Conservation (phyloP, 2,329 filamentous ascomycete species). For the Calonectria pteridis region DNA sequence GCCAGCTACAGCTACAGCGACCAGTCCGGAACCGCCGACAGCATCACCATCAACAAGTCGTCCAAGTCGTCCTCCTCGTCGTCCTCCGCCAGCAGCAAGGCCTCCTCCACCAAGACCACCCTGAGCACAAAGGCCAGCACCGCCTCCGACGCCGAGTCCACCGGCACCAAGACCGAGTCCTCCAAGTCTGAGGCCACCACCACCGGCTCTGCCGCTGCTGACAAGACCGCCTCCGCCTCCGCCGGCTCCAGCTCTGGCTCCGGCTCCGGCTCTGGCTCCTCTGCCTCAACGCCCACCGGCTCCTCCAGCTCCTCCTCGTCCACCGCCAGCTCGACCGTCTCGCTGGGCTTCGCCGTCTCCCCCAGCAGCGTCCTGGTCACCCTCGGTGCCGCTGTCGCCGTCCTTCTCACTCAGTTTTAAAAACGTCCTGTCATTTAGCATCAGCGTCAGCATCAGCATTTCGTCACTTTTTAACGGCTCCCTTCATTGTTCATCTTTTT, state of each 20-base stretch:
- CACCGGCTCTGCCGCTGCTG: not conserved
- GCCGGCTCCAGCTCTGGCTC: not conserved
- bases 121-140: not conserved
- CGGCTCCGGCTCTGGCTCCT: not conserved
- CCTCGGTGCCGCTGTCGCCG: not conserved
- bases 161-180: not conserved
- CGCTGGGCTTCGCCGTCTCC: not conserved
- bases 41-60: slow-evolving; percentile 40
- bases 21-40: slow-evolving; percentile 39
- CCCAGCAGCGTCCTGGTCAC: slow-evolving; percentile 3
- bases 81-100: not conserved
- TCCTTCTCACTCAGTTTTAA: not conserved
- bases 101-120: not conserved
- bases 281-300: not conserved
- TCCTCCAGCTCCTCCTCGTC: not conserved
- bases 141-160: not conserved
- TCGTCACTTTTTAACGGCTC: no score
- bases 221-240: not conserved
- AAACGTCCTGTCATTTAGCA: no score
- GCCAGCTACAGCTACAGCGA: slow-evolving; percentile 51
- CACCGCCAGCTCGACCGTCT: not conserved
- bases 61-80: not conserved
- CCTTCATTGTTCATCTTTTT: no score
- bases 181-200: not conserved
- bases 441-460: no score